Evolutionary conservation across 1,284 basidiomycete species (phyloP).

Genomic region (Sanguinoderma infundibulare): DNA sequence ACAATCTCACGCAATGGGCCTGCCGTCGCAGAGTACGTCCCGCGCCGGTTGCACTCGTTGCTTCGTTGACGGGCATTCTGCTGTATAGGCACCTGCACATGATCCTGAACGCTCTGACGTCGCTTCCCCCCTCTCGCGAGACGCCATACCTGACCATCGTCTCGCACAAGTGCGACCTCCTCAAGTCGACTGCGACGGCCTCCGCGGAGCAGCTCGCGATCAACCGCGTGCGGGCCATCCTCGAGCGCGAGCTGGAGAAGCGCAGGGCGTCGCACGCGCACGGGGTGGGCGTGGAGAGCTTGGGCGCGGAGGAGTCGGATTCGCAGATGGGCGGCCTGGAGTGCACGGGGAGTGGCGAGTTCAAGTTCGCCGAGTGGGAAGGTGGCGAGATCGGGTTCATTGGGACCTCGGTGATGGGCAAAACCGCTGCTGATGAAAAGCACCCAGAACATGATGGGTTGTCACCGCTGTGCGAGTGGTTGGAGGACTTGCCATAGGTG

Average conservation of each 20-base stretch:
- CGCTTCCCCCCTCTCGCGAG: constrained; percentile 68
- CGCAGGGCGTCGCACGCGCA: constrained; percentile 63
- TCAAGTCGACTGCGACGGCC: constrained; percentile 53
- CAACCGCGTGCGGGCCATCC: constrained; percentile 69
- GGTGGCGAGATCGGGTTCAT: constrained; percentile 73
- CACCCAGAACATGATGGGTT: constrained; percentile 44
- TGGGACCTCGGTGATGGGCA: constrained; percentile 58
- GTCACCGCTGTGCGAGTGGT: constrained; percentile 50
- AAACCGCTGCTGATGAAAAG: constrained; percentile 39
- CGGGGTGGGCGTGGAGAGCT: constrained; percentile 70
- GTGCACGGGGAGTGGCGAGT: constrained; percentile 46
- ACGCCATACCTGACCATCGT: constrained; percentile 66
- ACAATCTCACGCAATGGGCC: constrained; percentile 74
- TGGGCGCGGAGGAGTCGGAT: constrained; percentile 48
- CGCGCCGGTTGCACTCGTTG: neutral
- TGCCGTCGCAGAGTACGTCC: constrained; percentile 74
- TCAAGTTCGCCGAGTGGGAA: constrained; percentile 80
- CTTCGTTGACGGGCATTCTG: neutral
- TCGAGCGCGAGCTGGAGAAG: constrained; percentile 83
- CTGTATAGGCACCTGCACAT: constrained; percentile 67
- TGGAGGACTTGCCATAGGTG: constrained; percentile 43
- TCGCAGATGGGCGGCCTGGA: constrained; percentile 36
- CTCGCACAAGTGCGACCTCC: constrained; percentile 76
- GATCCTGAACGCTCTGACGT: constrained; percentile 69
- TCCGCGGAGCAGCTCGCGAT: constrained; percentile 59